Base-by-base conservation (phyloP, 2,329 filamentous ascomycete genomes). In the Boeremia exigua region DNA sequence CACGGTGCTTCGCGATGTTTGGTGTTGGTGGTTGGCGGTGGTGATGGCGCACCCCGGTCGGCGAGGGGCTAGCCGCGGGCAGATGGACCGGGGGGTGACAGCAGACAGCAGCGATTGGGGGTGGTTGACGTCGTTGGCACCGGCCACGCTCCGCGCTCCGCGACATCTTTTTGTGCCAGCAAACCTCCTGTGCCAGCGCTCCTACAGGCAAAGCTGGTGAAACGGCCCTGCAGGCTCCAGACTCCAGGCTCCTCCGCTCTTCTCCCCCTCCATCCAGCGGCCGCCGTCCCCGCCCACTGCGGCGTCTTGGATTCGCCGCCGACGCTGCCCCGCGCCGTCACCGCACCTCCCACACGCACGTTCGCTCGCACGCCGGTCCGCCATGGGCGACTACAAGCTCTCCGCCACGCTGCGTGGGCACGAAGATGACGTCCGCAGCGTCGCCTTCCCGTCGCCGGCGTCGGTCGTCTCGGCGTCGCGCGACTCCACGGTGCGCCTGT, bases 361-460 rank as follows among this genome's bases (percentile, higher is more conserved):
- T 15, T 23, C 42, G 10, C 14, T 29, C n/a, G 40, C 8, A 29
- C 25, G 17, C 29, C 17, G 9, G 15, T 17, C 17, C 29, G 28
- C 11, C 63, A 93, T 94, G 89, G 81, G 84, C 77, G 88, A 92
- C 74, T 98, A 92, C 84, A 96, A 94, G 84, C 87, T 99, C 71
- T 96, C 95, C 59, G 92, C 94, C 66, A 90, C 91, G 72, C 84
- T 99, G 64, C 81, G 87, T 66, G 94, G 92, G 71, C 95, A 99
- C 76, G 90, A 95, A 76, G 89, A 95, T 75, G 95, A 99, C 86
- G 95, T 97, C 83, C 92, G 94, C 67, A 90, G 87, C 61, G 89
- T 96, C 66, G 83, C 83, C 71, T 97, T 94, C 70, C 91, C 92
- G 19, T 84, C 84, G 46, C 80, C 89, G 57, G 85, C 89, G 61